Evolutionary conservation across 2,329 filamentous ascomycete species (phyloP), one percentile per base, ranked within the genome.

Genomic region (Aschersonia sp.): DNA sequence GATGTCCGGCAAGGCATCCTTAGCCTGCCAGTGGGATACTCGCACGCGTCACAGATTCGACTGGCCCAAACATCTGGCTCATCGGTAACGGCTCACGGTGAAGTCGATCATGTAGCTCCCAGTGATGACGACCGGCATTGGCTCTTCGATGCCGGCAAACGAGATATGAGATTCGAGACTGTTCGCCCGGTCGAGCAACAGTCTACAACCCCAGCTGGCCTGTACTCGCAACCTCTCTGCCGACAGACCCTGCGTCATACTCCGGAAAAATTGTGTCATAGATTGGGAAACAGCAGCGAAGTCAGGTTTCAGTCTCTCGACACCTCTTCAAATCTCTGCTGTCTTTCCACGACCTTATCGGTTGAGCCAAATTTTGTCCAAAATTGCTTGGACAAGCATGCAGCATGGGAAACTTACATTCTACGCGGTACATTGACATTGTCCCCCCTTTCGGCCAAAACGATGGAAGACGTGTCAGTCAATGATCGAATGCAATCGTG

Each of bases 401-500:
- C 41, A 41, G 40, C 35, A 35, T 14, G 43, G 30, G 45, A 29
- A 35, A 32, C 9, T 29, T 49, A 47, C 37, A 45, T 44, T 9
- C 40, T 46, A 35, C 22, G 40, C 5, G 32, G 44, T 12, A 41
- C 46, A 14, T 43, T 48, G 31, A 43, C 44, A 40, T 14, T 43
- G 32, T 31, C 29, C 5, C 10, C 45, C 4, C 31, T 46, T 39
- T 37, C 35, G 22, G 30, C 37, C n/a, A 49, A 32, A 11, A 41
- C 40, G 12, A 9, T 7, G 22, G 29, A 42, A 41, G 32, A 43
- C 11, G 44, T 40, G 6, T 41, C 48, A 11, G 41, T 47, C 30
- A 44, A 49, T 29, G 32, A 35, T 41, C 45, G 48, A 10, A 30
- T 49, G 22, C 44, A 43, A 35, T 8, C 35, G 10, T 47, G 48